Evolutionary conservation across 768 basidiomycete species (phyloP).

Genomic region (Roridomyces roridus): DNA sequence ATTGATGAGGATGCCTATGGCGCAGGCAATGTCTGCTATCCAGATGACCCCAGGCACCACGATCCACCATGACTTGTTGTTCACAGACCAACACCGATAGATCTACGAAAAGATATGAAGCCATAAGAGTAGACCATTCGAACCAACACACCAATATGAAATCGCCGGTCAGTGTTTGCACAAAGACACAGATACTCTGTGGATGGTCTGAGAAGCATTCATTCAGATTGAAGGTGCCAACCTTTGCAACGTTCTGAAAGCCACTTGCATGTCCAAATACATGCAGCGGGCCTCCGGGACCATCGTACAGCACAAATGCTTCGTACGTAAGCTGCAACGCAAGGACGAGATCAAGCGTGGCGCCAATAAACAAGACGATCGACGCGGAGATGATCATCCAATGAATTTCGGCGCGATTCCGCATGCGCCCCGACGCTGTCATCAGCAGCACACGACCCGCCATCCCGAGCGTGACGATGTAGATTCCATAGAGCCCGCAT

Average conservation of each 20-base stretch:
- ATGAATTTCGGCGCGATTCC: constrained; percentile 47
- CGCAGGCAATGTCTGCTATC: neutral
- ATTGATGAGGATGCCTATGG: neutral
- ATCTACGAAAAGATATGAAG: neutral
- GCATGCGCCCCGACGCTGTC: constrained; percentile 34
- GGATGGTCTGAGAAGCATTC: neutral
- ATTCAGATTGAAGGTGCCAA: neutral
- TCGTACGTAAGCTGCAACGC: neutral
- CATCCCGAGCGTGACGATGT: neutral
- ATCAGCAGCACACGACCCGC: neutral
- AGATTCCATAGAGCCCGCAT: neutral
- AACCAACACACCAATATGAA: neutral
- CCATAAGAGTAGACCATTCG: neutral
- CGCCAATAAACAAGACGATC: neutral
- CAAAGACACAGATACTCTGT: neutral
- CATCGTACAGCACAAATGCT: constrained; percentile 4
- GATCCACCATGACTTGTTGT: neutral
- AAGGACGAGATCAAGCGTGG: neutral
- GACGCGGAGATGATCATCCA: neutral
- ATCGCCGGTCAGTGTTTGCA: constrained; percentile 3
- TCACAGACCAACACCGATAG: constrained; percentile 16
- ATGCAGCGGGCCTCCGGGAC: neutral
- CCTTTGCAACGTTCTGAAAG: neutral
- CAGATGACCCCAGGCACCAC: neutral
- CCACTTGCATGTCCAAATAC: neutral